Percentiles rank a stretch among this genome's conserved stretches.
These are phyloP conservation scores for Tulasnella sp. DNA, from an alignment of 768 basidiomycete genomes.

Conservation along the genomic window DNA sequence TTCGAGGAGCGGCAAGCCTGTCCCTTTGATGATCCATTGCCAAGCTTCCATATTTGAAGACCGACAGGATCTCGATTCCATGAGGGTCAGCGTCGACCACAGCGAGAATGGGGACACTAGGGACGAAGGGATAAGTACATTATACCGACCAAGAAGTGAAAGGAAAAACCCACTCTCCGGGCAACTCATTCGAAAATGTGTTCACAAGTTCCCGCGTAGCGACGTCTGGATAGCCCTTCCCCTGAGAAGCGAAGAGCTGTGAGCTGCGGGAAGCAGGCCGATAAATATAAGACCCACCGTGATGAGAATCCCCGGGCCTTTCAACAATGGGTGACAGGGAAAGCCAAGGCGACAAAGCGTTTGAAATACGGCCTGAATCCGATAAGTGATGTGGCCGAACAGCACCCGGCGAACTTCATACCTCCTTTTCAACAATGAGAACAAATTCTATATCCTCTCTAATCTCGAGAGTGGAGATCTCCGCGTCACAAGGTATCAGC, in stretches of 20 bases:
- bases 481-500: constrained; percentile 72
- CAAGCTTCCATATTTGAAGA: constrained; percentile 77
- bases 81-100: constrained; percentile 90
- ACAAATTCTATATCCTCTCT: constrained; percentile 64
- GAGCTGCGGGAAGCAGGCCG: neutral
- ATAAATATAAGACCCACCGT: constrained; percentile 49
- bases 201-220: constrained; percentile 83
- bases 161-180: constrained; percentile 46
- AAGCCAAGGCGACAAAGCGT: constrained; percentile 63
- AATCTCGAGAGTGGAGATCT: constrained; percentile 59
- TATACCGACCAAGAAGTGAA: neutral
- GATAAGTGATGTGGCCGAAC: neutral
- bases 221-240: constrained; percentile 95
- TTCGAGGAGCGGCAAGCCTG: constrained; percentile 60
- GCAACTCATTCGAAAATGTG: constrained; percentile 62
- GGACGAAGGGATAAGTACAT: too few species aligned
- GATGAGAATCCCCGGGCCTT: constrained; percentile 67
- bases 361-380: constrained; percentile 91
- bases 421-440: constrained; percentile 92
- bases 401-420: constrained; percentile 33
- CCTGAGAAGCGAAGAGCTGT: constrained; percentile 46
- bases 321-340: constrained; percentile 46
- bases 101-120: constrained; percentile 69
- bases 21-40: constrained; percentile 65
- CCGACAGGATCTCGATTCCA: constrained; percentile 86